A percentile compares a stretch with the other conserved stretches of the same genome.
phyloP scores from a whole-genome alignment of 148 eudicot species.

The Arbutus unedo region DNA sequence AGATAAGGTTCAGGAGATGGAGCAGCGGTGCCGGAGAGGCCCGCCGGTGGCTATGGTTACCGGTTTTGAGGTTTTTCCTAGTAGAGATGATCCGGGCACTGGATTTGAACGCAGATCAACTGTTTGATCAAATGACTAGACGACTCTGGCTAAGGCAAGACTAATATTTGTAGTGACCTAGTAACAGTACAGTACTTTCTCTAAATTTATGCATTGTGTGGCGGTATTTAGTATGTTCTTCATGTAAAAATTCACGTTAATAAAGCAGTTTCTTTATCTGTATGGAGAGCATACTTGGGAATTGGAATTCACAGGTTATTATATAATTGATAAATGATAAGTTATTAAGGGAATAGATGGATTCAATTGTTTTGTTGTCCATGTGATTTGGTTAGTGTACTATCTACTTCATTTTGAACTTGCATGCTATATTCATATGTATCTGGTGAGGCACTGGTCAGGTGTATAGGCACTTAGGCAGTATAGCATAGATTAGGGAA shows the following conservation, averaged over 20 bases:
- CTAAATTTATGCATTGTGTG: background rate
- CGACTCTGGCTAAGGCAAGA: constrained; percentile 9
- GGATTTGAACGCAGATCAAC: constrained; percentile 63
- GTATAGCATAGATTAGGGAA: background rate
- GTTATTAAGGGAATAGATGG: background rate
- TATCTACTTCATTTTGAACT: background rate
- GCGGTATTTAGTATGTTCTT: background rate
- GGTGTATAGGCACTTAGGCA: too few relatives aligned
- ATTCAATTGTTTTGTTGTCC: background rate
- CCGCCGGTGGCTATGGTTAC: constrained; percentile 78
- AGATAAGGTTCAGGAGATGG: constrained; percentile 76
- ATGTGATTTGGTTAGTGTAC: background rate
- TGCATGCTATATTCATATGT: background rate
- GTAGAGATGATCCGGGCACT: constrained; percentile 59
- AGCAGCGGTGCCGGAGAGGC: constrained; percentile 74
- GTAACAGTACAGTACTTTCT: background rate
- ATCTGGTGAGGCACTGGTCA: background rate
- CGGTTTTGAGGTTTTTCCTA: constrained; percentile 52
- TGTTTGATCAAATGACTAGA: constrained; percentile 30
- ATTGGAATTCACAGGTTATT: background rate
- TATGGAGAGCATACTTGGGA: background rate
- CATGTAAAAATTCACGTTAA: background rate
- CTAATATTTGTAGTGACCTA: background rate
- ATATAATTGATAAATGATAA: background rate
- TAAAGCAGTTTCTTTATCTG: background rate